Conservation (phyloP, 352 stramenopile genomes). For the Phytophthora tubulina region DNA sequence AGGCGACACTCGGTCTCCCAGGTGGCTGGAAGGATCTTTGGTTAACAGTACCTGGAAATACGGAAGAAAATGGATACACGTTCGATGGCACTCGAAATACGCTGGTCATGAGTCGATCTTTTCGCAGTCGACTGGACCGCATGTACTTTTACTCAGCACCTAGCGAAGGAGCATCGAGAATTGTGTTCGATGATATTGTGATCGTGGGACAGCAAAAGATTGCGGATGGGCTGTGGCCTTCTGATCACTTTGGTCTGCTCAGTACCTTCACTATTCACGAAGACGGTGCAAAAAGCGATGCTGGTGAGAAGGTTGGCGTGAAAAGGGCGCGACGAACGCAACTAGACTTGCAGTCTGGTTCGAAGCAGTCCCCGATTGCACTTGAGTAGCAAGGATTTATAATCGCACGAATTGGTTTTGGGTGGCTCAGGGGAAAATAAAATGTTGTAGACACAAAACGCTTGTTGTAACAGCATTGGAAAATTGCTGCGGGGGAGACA, state of each 20-base stretch:
- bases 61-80: slow-evolving; percentile 80
- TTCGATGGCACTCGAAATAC: slow-evolving; percentile 74
- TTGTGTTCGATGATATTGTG: slow-evolving; percentile 53
- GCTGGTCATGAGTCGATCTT: slow-evolving; percentile 66
- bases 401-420: no score
- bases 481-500: no score
- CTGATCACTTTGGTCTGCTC: slow-evolving; percentile 80
- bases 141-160: slow-evolving; percentile 72
- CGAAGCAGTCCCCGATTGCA: slow-evolving; percentile 23
- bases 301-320: slow-evolving; percentile 5
- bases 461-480: no score
- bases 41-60: slow-evolving; percentile 70
- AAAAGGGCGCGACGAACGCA: slow-evolving; percentile 26
- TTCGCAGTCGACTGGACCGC: slow-evolving; percentile 78
- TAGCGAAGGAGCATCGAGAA: slow-evolving; percentile 10
- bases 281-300: slow-evolving; percentile 11
- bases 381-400: slow-evolving; percentile 22
- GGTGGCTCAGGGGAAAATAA: no score
- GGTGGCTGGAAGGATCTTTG: slow-evolving; percentile 75
- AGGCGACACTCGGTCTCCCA: slow-evolving; percentile 61
- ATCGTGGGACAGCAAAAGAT: slow-evolving; percentile 79
- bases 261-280: slow-evolving; percentile 52
- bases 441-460: no score
- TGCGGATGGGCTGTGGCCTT: slow-evolving; percentile 72
- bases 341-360: background rate